phyloP scores from a whole-genome alignment of 495 filamentous ascomycete species.

The Aspergillus sclerotiicarbonarius region DNA sequence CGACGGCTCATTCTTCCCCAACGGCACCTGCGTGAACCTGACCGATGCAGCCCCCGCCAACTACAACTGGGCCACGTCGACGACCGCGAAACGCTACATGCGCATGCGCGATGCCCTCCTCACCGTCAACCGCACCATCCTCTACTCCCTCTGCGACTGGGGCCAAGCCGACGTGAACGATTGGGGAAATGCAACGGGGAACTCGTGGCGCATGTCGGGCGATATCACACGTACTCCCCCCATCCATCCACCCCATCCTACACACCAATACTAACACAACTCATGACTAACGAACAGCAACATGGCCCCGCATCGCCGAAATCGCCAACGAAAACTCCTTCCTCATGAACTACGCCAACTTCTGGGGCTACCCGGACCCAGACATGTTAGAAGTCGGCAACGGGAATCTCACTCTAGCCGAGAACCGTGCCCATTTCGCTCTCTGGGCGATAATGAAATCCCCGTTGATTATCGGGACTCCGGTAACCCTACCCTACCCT shows the following conservation, averaged over 20 bases:
- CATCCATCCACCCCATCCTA: conserved; percentile 3
- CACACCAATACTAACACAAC: conserved; percentile 10
- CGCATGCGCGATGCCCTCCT: conserved; percentile 62
- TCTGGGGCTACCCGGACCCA: conserved; percentile 57
- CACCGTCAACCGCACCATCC: conserved; percentile 50
- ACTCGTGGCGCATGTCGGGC: conserved; percentile 55
- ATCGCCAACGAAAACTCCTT: conserved; percentile 48
- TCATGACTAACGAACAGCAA: conserved; percentile 23
- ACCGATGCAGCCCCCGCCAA: conserved; percentile 38
- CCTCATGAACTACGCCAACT: conserved; percentile 44
- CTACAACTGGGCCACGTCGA: conserved; percentile 54
- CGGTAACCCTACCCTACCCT: conserved; percentile 28
- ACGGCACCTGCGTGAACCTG: conserved; percentile 42
- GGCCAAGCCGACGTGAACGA: conserved; percentile 50
- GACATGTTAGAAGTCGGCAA: conserved; percentile 74
- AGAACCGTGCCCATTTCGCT: conserved; percentile 50
- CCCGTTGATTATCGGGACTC: conserved; percentile 58
- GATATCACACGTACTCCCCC: conserved; percentile 47
- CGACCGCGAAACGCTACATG: conserved; percentile 50
- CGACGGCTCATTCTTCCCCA: conserved; percentile 21
- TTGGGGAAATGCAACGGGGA: conserved; percentile 51
- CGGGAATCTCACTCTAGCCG: conserved; percentile 49
- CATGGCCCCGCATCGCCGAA: conserved; percentile 40
- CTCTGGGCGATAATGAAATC: conserved; percentile 60
- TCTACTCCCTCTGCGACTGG: conserved; percentile 68